A percentile compares a stretch with the other conserved stretches of the same genome.
Conservation (phyloP, 306 rosid species). For the Inga laurina region DNA sequence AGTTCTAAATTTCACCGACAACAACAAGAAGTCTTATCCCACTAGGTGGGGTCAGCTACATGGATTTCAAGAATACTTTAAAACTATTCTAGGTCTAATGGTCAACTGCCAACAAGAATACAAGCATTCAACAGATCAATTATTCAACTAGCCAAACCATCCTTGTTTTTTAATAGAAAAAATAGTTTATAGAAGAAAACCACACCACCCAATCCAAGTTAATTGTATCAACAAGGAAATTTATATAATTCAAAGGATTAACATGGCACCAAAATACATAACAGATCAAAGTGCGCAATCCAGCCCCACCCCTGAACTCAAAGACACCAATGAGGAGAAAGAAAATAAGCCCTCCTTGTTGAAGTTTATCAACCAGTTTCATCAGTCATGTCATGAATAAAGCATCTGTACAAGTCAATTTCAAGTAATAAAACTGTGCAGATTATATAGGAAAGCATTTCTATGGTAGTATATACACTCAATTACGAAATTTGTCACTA, state of each 20-base stretch:
- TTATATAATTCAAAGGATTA: neutral
- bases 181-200: neutral
- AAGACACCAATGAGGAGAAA: neutral
- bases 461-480: neutral
- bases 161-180: neutral
- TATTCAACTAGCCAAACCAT: neutral
- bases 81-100: neutral
- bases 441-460: neutral
- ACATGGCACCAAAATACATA: constrained; percentile 3
- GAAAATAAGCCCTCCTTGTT: neutral
- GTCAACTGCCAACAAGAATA: neutral
- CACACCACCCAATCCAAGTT: neutral
- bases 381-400: neutral
- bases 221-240: neutral
- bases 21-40: neutral
- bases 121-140: constrained; percentile 5
- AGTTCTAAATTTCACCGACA: neutral
- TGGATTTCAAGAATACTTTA: too few species aligned
- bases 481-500: neutral
- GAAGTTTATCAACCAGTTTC: neutral
- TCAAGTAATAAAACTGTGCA: neutral
- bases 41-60: neutral
- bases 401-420: neutral
- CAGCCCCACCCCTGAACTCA: neutral
- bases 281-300: neutral